Conservation (phyloP, 352 stramenopile species). For the Globisporangium orthogonon region DNA sequence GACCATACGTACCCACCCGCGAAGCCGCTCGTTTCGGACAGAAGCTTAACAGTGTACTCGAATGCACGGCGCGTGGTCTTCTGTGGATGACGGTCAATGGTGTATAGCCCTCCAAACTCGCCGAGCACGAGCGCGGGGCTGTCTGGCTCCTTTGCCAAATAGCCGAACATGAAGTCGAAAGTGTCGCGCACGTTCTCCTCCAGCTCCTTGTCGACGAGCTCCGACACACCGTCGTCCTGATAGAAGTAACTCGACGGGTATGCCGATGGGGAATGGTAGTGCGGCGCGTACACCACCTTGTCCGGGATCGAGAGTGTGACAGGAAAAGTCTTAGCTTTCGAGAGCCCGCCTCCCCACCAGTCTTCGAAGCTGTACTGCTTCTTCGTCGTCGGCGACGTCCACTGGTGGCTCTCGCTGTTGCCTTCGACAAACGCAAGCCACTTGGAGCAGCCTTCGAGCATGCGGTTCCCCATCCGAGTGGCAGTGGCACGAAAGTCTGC, state of each 20-base stretch:
- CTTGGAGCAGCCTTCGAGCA: slow-evolving; percentile 55
- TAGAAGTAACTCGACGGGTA: slow-evolving; percentile 61
- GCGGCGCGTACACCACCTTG: slow-evolving; percentile 75
- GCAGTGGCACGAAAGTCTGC: slow-evolving; percentile 45
- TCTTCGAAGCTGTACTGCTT: slow-evolving; percentile 52
- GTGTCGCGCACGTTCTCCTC: slow-evolving; percentile 31
- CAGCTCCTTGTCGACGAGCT: slow-evolving; percentile 41
- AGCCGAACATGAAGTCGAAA: slow-evolving; percentile 69
- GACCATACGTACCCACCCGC: slow-evolving; percentile 67
- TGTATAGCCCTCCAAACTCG: slow-evolving; percentile 66
- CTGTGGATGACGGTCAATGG: slow-evolving; percentile 37
- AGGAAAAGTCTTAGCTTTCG: slow-evolving; percentile 29
- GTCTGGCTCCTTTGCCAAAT: slow-evolving; percentile 31
- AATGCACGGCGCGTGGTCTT: slow-evolving; percentile 57
- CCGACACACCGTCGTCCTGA: slow-evolving; percentile 19
- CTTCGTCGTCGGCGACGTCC: slow-evolving; percentile 30
- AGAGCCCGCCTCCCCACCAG: slow-evolving; percentile 49
- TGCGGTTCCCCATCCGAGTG: slow-evolving; percentile 42
- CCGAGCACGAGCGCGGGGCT: slow-evolving; percentile 48
- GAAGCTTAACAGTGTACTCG: slow-evolving; percentile 54
- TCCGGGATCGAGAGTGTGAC: slow-evolving; percentile 38
- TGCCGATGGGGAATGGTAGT: slow-evolving; percentile 67
- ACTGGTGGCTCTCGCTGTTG: slow-evolving; percentile 35
- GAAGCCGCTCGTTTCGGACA: slow-evolving; percentile 32
- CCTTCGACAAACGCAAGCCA: slow-evolving; percentile 75